A percentile compares a stretch with the other conserved stretches of the same genome.
Conservation (phyloP, 352 stramenopile species). For the Globisporangium apiculatum region DNA sequence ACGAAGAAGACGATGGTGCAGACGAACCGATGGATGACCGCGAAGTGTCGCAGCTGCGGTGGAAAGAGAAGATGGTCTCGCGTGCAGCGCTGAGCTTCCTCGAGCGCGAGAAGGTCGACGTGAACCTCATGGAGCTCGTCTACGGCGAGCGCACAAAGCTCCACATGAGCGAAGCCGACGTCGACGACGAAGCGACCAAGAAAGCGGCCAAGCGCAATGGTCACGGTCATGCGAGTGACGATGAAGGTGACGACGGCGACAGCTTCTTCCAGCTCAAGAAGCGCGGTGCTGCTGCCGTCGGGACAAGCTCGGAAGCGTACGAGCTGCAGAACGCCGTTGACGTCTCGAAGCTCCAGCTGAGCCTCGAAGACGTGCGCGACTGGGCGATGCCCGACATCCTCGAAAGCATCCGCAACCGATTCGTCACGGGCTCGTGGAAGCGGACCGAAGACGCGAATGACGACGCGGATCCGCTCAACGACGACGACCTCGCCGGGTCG, state of each 20-base stretch:
- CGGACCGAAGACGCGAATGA: constrained; percentile 29
- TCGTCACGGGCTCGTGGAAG: constrained; percentile 96
- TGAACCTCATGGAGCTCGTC: constrained; percentile 90
- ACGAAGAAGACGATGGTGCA: constrained; percentile 31
- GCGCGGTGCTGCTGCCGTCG: constrained; percentile 24
- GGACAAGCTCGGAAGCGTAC: constrained; percentile 35
- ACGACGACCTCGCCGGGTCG: constrained; percentile 91
- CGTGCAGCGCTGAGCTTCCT: constrained; percentile 82
- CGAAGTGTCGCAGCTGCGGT: constrained; percentile 67
- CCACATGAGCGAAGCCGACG: constrained; percentile 69
- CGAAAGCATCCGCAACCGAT: constrained; percentile 87
- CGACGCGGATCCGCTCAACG: constrained; percentile 60
- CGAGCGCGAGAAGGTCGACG: constrained; percentile 67
- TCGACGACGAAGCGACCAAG: constrained; percentile 41
- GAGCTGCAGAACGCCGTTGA: constrained; percentile 71
- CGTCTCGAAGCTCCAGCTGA: constrained; percentile 76
- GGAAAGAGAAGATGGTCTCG: constrained; percentile 84
- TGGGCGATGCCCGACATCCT: constrained; percentile 70
- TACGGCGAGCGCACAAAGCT: constrained; percentile 84
- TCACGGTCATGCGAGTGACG: constrained; percentile 8
- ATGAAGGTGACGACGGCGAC: constrained; percentile 55
- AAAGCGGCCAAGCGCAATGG: constrained; percentile 13
- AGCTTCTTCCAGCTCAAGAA: constrained; percentile 77
- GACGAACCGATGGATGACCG: constrained; percentile 23
- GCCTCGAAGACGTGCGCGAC: constrained; percentile 58